These are phyloP conservation scores for Cicer cuneatum DNA, from an alignment of 306 rosid species.

Conservation along the genomic window DNA sequence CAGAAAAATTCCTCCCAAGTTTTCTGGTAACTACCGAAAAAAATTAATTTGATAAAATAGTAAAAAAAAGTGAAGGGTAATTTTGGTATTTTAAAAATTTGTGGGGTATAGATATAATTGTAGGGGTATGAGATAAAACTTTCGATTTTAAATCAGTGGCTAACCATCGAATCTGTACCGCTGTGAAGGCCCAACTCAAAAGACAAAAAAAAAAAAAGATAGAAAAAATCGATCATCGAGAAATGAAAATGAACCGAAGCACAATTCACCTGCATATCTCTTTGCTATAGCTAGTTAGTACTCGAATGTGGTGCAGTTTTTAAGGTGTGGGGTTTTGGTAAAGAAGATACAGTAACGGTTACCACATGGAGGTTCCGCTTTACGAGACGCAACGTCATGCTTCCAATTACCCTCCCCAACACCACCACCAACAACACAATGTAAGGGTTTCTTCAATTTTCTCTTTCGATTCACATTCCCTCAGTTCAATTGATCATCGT, in stretches of 20 bases:
- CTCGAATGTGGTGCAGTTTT: slow-evolving; percentile 50
- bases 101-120: too few relatives aligned
- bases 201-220: neutral
- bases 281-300: slow-evolving; percentile 15
- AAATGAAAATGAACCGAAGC: slow-evolving; percentile 35
- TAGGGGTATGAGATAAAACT: too few relatives aligned
- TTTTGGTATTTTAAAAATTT: too few relatives aligned
- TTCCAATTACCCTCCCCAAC: slow-evolving; percentile 71
- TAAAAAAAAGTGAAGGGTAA: too few relatives aligned
- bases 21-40: too few relatives aligned
- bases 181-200: neutral
- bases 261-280: slow-evolving; percentile 7
- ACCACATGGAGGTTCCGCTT: slow-evolving; percentile 66
- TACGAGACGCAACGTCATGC: slow-evolving; percentile 80
- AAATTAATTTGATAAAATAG: too few relatives aligned
- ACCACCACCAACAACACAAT: slow-evolving; percentile 26
- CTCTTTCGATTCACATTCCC: slow-evolving; percentile 21
- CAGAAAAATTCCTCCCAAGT: too few relatives aligned
- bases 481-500: neutral
- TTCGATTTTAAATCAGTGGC: neutral
- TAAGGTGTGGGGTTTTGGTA: slow-evolving; percentile 52
- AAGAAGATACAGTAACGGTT: slow-evolving; percentile 41
- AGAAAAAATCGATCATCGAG: slow-evolving; percentile 12
- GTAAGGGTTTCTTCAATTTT: slow-evolving; percentile 31
- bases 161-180: neutral